Conservation (phyloP, 306 rosid genomes). For the Urtica urens region DNA sequence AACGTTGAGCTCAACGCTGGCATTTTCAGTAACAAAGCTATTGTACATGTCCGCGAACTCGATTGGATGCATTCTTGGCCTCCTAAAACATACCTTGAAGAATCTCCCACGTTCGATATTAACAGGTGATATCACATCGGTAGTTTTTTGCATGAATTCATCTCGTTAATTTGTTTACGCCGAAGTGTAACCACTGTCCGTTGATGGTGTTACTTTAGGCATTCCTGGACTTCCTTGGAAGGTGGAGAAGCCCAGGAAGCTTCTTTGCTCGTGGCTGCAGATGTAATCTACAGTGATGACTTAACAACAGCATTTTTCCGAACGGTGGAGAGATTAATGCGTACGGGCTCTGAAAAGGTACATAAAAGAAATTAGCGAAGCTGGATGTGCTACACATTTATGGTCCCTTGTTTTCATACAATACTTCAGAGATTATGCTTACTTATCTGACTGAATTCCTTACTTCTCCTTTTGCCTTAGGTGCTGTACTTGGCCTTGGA, state of each 20-base stretch:
- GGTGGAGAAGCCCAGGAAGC: slow-evolving; percentile 63
- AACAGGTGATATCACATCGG: neutral
- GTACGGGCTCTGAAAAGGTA: slow-evolving; percentile 64
- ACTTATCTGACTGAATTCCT: no score
- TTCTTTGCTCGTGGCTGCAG: slow-evolving; percentile 76
- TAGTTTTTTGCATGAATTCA: slow-evolving; percentile 2
- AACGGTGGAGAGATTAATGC: slow-evolving; percentile 52
- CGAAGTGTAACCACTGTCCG: slow-evolving; percentile 9
- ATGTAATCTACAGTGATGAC: slow-evolving; percentile 76
- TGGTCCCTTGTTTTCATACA: no score
- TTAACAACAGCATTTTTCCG: slow-evolving; percentile 75
- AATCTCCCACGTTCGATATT: slow-evolving; percentile 22
- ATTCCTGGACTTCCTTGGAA: slow-evolving; percentile 57
- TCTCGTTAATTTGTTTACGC: neutral
- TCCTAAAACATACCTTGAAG: slow-evolving; percentile 37
- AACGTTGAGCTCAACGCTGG: slow-evolving; percentile 58
- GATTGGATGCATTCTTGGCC: slow-evolving; percentile 86
- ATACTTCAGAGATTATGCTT: no score
- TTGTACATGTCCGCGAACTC: slow-evolving; percentile 54
- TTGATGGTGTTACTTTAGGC: slow-evolving; percentile 36
- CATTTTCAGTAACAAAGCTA: slow-evolving; percentile 32
- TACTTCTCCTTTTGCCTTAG: no score
- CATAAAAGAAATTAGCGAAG: neutral
- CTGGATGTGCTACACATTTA: slow-evolving; percentile 7
- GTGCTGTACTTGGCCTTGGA: slow-evolving; percentile 69